A percentile compares a stretch with the other conserved stretches of the same genome.
Conservation (phyloP, 2,329 filamentous ascomycete species). For the Ambrosiella beaveri region DNA sequence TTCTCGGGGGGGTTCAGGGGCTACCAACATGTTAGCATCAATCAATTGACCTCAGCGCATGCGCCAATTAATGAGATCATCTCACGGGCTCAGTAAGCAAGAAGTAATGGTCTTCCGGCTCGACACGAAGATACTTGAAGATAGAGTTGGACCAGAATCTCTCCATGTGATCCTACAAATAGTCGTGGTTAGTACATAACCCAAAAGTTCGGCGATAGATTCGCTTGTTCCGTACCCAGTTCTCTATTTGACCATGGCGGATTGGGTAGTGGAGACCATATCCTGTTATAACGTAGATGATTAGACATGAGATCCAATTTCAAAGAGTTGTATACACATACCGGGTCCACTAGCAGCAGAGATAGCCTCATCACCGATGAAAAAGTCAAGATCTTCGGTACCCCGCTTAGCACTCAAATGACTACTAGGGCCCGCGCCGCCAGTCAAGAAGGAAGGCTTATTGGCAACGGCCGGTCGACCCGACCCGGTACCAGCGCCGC, state of each 20-base stretch:
- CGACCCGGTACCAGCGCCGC: slow-evolving; percentile 59
- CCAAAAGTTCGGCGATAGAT: slow-evolving; percentile 18
- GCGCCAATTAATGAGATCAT: no score
- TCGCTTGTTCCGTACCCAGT: slow-evolving; percentile 53
- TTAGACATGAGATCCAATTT: neutral
- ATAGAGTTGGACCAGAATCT: slow-evolving; percentile 99
- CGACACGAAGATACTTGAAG: slow-evolving; percentile 96
- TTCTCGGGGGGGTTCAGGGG: slow-evolving; percentile 97
- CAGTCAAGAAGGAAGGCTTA: slow-evolving; percentile 89
- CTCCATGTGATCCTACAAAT: slow-evolving; percentile 81
- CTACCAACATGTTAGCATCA: slow-evolving; percentile 25
- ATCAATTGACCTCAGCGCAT: neutral
- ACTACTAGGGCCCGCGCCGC: slow-evolving; percentile 65
- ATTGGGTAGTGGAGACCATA: slow-evolving; percentile 97
- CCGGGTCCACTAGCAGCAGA: slow-evolving; percentile 68
- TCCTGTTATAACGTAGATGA: slow-evolving; percentile 30
- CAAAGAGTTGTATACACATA: slow-evolving; percentile 22
- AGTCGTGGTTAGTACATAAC: slow-evolving; percentile 3
- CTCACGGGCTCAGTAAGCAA: slow-evolving; percentile 81
- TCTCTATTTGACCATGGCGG: slow-evolving; percentile 94
- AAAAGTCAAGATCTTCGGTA: slow-evolving; percentile 95
- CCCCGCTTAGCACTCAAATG: slow-evolving; percentile 84
- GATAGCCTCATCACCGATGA: slow-evolving; percentile 93
- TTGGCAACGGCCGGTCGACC: slow-evolving; percentile 81
- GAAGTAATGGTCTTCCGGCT: slow-evolving; percentile 98